Base-by-base conservation (phyloP, 2,329 filamentous ascomycete species). In the Polychaeton citri region DNA sequence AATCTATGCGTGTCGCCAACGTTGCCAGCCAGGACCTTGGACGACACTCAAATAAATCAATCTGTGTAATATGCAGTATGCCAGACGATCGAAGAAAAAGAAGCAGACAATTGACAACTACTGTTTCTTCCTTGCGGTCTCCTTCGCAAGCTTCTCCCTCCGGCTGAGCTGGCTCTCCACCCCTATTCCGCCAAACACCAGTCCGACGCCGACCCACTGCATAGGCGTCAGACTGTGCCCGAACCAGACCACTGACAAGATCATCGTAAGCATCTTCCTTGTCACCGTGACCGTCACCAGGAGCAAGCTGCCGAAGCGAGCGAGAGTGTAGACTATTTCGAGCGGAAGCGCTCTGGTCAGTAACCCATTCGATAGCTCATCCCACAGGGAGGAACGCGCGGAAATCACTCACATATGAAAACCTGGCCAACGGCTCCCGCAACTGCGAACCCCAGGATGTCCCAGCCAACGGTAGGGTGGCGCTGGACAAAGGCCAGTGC, bases 241-340 rank as follows among this genome's bases (percentile, higher is more conserved):
- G 57, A 96, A 98, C 63, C 85, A 86, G 41, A 96, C 68, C 19
- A 98, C 90, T 36, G 85, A 94, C 35, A 96, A 70, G 40, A 96
- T 84, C 90, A 98, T 98, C 47, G 88, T 96, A 58, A 96, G 74
- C 90, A 98, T 98, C 67, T 98, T 98, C 54, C 90, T 74, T 32
- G 90, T 98, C 32, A 98, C 90, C 2, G 86, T 98, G 2, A 98
- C 87, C 4, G 90, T 96, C 30, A 96, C 88, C 34, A 98, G 75
- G 35, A 96, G 71, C 33, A 98, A 73, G 7, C 81, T 90, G 7
- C 83, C 90, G 64, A 96, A 98, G 34, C 82, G 84, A 10, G 86
- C 81, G 5, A 98, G 72, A 0, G 90, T 96, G 62, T 93, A 87
- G 69, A 94, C 62, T 55, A 30, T 9, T 13, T 31, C 8, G 24